A percentile compares a stretch with the other conserved stretches of the same genome.
These are phyloP conservation scores for Pseudotsuga menziesii DNA, from an alignment of 75 land plant genomes.

Conservation along the genomic window DNA sequence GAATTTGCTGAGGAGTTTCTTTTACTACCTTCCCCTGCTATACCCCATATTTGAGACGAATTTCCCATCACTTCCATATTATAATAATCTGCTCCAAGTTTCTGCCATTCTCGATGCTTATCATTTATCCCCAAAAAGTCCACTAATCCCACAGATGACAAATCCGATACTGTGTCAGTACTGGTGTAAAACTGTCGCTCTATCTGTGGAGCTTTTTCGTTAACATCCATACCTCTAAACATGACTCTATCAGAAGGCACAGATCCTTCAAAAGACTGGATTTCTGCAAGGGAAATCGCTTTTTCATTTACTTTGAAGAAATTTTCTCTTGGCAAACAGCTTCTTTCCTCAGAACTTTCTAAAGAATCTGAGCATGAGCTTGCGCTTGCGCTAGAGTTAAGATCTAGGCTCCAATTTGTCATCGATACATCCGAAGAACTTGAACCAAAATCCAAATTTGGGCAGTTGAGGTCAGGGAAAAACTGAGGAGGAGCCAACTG, in stretches of 20 bases:
- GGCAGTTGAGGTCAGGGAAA: not conserved
- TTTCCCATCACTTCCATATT: not conserved
- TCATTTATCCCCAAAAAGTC: constrained; percentile 10
- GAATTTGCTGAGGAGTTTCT: not conserved
- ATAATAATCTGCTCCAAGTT: not conserved
- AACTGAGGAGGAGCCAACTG: constrained; percentile 2
- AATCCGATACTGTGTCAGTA: not conserved
- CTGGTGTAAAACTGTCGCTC: not conserved
- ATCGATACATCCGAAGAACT: not conserved
- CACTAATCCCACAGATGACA: not conserved
- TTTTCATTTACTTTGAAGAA: not conserved
- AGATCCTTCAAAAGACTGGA: not conserved
- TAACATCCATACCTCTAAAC: not conserved
- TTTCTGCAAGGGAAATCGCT: not conserved
- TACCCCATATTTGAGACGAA: not conserved
- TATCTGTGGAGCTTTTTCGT: not conserved
- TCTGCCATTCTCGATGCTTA: constrained; percentile 1
- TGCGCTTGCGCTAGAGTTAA: not conserved
- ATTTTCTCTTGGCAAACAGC: not conserved
- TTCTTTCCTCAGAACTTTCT: not conserved
- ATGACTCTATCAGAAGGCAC: not conserved
- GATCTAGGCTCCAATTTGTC: constrained; percentile 2
- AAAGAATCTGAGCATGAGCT: not conserved
- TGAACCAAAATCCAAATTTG: constrained; percentile 4
- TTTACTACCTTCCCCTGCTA: not conserved